Percentiles rank a stretch among this genome's conserved stretches.
These are phyloP conservation scores for Sphagnurus paluster DNA, from an alignment of 1,284 basidiomycete species.

Conservation along the genomic window DNA sequence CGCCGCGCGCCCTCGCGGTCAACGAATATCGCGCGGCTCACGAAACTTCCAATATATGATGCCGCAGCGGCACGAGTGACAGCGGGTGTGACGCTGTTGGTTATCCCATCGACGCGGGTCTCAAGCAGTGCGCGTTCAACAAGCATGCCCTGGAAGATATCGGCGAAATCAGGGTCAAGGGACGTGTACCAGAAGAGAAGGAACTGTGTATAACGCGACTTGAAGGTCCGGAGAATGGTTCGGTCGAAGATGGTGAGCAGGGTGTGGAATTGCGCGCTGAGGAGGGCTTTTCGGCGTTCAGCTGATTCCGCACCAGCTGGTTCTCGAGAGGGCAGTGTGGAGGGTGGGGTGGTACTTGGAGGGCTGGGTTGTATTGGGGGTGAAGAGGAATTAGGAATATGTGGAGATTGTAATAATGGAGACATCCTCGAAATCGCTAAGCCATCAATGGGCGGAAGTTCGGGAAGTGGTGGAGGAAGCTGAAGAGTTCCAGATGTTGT, in stretches of 20 bases:
- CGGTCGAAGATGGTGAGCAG: slow-evolving; percentile 93
- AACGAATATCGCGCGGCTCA: slow-evolving; percentile 89
- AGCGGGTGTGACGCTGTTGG: slow-evolving; percentile 44
- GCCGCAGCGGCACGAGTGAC: slow-evolving; percentile 88
- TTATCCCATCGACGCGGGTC: slow-evolving; percentile 14
- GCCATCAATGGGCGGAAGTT: slow-evolving; percentile 29
- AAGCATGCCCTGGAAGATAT: slow-evolving; percentile 92
- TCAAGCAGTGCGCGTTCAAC: slow-evolving; percentile 82
- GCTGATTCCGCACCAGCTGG: slow-evolving; percentile 19
- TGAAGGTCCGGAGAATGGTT: slow-evolving; percentile 92
- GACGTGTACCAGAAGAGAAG: slow-evolving; percentile 95
- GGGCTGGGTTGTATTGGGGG: slow-evolving; percentile 17
- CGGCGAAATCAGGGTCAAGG: slow-evolving; percentile 85
- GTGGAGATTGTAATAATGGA: slow-evolving; percentile 21
- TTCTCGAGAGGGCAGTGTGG: slow-evolving; percentile 19
- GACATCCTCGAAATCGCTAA: slow-evolving; percentile 33
- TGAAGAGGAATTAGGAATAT: slow-evolving; percentile 10
- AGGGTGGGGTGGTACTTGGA: slow-evolving; percentile 24
- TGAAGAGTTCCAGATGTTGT: slow-evolving; percentile 25
- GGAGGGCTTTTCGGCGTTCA: slow-evolving; percentile 37
- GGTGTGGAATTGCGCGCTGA: slow-evolving; percentile 75
- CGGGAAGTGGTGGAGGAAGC: slow-evolving; percentile 29
- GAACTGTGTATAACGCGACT: slow-evolving; percentile 97
- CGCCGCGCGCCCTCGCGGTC: slow-evolving; percentile 74
- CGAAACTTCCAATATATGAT: slow-evolving; percentile 90